Conservation (phyloP, 345 rosid species). For the Rhizophora apiculata region DNA sequence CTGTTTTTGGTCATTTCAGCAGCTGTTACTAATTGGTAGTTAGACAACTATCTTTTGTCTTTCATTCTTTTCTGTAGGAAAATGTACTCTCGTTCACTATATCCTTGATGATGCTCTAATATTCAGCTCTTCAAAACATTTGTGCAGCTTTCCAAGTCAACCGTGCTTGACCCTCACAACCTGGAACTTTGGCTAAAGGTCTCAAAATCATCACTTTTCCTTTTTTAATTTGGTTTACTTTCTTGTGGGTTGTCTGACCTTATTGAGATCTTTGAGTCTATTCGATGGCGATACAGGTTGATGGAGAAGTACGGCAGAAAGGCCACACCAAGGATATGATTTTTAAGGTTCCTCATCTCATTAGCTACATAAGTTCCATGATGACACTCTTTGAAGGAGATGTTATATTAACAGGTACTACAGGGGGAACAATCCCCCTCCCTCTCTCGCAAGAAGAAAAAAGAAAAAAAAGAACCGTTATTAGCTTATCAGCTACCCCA, state of each 20-base stretch:
- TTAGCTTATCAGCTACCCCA: too few species aligned
- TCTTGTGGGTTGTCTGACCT: not conserved
- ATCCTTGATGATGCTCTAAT: not conserved
- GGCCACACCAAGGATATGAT: conserved; percentile 91
- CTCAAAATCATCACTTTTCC: conserved; percentile 9
- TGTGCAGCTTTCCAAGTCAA: conserved; percentile 25
- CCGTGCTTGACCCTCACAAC: conserved; percentile 71
- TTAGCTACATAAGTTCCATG: conserved; percentile 87
- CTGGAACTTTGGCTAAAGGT: conserved; percentile 94
- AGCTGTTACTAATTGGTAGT: too few species aligned
- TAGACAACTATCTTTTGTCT: not conserved
- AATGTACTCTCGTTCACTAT: not conserved
- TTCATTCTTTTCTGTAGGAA: not conserved
- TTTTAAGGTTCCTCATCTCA: conserved; percentile 74
- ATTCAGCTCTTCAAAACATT: not conserved
- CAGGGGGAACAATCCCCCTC: not conserved
- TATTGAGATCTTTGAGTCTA: conserved; percentile 12
- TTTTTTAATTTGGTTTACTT: not conserved
- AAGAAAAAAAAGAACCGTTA: too few species aligned
- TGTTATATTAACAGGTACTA: conserved; percentile 77
- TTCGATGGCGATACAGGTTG: conserved; percentile 42
- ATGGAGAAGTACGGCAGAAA: conserved; percentile 73
- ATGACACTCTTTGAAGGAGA: conserved; percentile 94
- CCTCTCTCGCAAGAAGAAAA: too few species aligned
- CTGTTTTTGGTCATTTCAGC: too few species aligned